Conservation (phyloP, 2,329 filamentous ascomycete species). For the Exophiala aquamarina region DNA sequence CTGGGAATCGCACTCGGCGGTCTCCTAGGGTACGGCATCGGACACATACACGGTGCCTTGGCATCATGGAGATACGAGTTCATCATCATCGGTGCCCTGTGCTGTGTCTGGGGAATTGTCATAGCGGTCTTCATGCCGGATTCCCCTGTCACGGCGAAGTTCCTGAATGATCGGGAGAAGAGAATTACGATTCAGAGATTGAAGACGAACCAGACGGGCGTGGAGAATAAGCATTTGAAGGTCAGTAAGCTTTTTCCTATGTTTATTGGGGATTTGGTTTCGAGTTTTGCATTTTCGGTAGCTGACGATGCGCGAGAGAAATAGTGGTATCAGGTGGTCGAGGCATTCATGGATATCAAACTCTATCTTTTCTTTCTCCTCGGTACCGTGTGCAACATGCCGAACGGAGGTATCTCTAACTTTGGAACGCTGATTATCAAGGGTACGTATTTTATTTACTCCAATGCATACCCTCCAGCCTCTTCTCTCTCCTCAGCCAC, state of each 20-base stretch:
- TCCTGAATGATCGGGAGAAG: conserved; percentile 52
- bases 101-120: conserved; percentile 59
- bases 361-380: conserved; percentile 58
- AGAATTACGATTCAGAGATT: conserved; percentile 57
- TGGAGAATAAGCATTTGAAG: conserved; percentile 58
- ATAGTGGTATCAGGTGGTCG: conserved; percentile 51
- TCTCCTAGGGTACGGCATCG: conserved; percentile 33
- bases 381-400: conserved; percentile 51
- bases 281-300: no score
- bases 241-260: no score
- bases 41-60: conserved; percentile 48
- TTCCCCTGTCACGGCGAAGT: conserved; percentile 55
- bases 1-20: conserved; percentile 55
- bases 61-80: conserved; percentile 68
- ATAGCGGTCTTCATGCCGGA: conserved; percentile 60
- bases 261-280: no score
- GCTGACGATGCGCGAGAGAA: no score
- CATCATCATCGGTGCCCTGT: conserved; percentile 61
- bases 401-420: conserved; percentile 59
- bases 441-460: conserved; percentile 9
- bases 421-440: conserved; percentile 60
- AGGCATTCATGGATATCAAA: conserved; percentile 60
- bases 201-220: conserved; percentile 58
- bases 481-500: neutral
- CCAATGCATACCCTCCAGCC: neutral